A percentile compares a stretch with the other conserved stretches of the same genome.
Evolutionary conservation across 805 yeast species (phyloP).

Genomic region (Pichia scutulata): DNA sequence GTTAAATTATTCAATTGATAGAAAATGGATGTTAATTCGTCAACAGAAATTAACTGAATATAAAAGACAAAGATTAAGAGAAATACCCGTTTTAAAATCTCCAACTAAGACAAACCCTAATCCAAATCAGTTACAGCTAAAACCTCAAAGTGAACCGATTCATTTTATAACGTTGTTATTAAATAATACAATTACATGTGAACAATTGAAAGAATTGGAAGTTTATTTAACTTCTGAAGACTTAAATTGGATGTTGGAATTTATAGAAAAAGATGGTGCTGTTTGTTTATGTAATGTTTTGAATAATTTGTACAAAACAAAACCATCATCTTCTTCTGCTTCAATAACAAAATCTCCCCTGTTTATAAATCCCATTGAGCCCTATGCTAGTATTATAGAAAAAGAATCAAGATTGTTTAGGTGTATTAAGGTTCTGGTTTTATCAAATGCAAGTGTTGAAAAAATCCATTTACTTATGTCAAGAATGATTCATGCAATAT

Average conservation of each 20-base stretch:
- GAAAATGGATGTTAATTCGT: slow-evolving; percentile 86
- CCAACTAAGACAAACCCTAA: slow-evolving; percentile 5
- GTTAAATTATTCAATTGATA: slow-evolving; percentile 63
- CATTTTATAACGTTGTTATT: slow-evolving; percentile 64
- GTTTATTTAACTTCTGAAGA: slow-evolving; percentile 84
- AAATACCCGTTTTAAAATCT: slow-evolving; percentile 1
- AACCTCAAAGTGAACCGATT: slow-evolving; percentile 32
- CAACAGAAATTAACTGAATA: slow-evolving; percentile 79
- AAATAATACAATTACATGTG: slow-evolving; percentile 57
- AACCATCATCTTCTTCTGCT: slow-evolving; percentile 13
- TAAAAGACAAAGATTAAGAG: slow-evolving; percentile 36
- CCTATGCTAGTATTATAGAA: slow-evolving; percentile 35
- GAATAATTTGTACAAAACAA: slow-evolving; percentile 28
- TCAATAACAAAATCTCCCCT: slow-evolving; percentile 3
- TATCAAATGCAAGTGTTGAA: slow-evolving; percentile 62
- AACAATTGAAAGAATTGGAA: slow-evolving; percentile 76
- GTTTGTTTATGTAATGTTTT: slow-evolving; percentile 75
- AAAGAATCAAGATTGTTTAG: slow-evolving; percentile 72
- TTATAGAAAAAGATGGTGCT: slow-evolving; percentile 83
- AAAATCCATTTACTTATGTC: slow-evolving; percentile 45
- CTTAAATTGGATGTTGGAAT: slow-evolving; percentile 70
- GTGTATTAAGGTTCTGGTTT: slow-evolving; percentile 75
- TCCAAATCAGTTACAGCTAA: slow-evolving; percentile 24
- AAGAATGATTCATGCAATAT: slow-evolving; percentile 56
- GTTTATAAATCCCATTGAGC: slow-evolving; percentile 27